Percentiles rank a stretch among this genome's conserved stretches.
Evolutionary conservation across 2,329 filamentous ascomycete genomes (phyloP).

Genomic region (Colletotrichum sp.): DNA sequence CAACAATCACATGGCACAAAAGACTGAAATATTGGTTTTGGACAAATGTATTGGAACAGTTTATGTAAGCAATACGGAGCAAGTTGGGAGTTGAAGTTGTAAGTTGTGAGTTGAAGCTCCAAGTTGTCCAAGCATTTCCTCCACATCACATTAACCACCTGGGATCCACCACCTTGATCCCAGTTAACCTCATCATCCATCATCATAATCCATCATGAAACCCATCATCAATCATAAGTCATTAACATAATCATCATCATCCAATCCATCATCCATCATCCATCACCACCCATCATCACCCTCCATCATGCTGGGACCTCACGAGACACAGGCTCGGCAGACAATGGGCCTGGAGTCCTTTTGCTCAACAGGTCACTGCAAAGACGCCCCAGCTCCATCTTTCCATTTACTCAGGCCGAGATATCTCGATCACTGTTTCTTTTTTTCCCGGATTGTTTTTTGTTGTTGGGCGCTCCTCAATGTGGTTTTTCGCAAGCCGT

Average conservation of each 20-base stretch:
- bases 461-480: background rate
- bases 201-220: background rate
- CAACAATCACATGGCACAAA: background rate
- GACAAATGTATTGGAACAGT: background rate
- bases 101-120: background rate
- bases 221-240: no score
- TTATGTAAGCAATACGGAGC: background rate
- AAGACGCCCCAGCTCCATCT: background rate
- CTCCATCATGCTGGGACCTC: background rate
- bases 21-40: background rate
- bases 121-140: background rate
- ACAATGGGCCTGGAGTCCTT: background rate
- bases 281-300: background rate
- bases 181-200: background rate
- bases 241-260: background rate
- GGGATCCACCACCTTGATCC: background rate
- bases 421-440: background rate
- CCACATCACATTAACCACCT: background rate
- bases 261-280: background rate
- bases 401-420: background rate
- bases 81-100: background rate
- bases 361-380: background rate
- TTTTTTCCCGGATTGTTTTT: background rate
- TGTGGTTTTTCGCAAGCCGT: background rate
- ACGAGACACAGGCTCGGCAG: background rate